Base-by-base conservation (phyloP, 148 eudicot species). In the Chenopodium berlandieri region DNA sequence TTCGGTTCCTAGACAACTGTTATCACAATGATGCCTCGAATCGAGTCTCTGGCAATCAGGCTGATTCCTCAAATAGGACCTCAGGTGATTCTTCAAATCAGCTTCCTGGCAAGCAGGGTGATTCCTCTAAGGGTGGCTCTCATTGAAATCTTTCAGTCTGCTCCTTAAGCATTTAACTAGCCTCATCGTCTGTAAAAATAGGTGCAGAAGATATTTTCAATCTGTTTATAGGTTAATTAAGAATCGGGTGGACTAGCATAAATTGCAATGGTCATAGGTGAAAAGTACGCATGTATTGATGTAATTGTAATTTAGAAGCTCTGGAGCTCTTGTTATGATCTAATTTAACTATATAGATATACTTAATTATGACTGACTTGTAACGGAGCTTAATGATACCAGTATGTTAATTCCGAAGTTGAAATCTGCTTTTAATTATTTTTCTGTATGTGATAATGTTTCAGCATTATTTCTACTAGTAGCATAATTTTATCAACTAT, bases 1-100 rank as follows among this genome's bases (percentile, higher is more conserved):
- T 92, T 17, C 92, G 94, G 40, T 94, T 94, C 83, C 78, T 91
- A 60, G 86, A 68, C 23, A 83, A 82, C 73, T 83, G n/a, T 20
- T 69, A 44, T 54, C 78, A 52, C 20, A 52, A 12, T 34, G 81
- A 54, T 70, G 56, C 82, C 58, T 79, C 82, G 0, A 79, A 37
- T 65, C 69, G 69, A 52, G 27, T 46, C 56, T 52, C 82, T 2
- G 75, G 78, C 47, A 84, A 70, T 66, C 83, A 62, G 13, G 68
- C 77, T 16, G 86, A 76, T 63, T 32, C 83, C 78, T 80, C 81
- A 7, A 80, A 64, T n/a, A 73, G 58, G 76, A 27, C 20, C 1
- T 16, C 73, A 22, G 69, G 62, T 56, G 78, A 34, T 69, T 66
- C 82, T 46, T 79, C 82, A 0, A 79, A 37, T 73, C 69, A 62